Evolutionary conservation across 345 rosid genomes (phyloP).

Genomic region (Euclidium syriacum): DNA sequence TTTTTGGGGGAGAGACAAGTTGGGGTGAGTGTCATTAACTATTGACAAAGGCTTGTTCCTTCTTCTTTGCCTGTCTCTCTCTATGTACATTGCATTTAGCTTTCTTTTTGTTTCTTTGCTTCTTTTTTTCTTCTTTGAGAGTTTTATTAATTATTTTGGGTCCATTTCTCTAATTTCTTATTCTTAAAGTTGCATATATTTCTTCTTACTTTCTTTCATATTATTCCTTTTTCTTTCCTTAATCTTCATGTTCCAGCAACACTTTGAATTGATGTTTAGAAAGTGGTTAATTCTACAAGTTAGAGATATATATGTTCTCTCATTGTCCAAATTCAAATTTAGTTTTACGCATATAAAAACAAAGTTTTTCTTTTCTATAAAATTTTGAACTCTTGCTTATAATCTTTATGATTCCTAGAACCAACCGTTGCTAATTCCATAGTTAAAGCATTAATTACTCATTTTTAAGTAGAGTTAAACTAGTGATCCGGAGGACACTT

Average conservation of each 20-base stretch:
- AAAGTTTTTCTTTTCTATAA: too few species aligned
- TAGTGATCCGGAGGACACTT: too few species aligned
- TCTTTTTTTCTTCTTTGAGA: conserved; percentile 12
- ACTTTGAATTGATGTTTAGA: not conserved
- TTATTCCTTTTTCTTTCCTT: conserved; percentile 15
- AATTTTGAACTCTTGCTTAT: too few species aligned
- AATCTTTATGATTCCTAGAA: too few species aligned
- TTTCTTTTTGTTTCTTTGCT: conserved; percentile 3
- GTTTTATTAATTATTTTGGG: conserved; percentile 10
- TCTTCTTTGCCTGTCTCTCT: conserved; percentile 23
- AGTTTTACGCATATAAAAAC: not conserved
- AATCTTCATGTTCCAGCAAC: not conserved
- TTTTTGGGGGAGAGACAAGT: conserved; percentile 22
- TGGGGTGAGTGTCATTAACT: conserved; percentile 30
- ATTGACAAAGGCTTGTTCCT: conserved; percentile 29
- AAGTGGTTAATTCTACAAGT: not conserved
- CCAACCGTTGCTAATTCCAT: too few species aligned
- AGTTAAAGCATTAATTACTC: too few species aligned
- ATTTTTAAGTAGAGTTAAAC: too few species aligned
- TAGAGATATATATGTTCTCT: not conserved
- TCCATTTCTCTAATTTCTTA: conserved; percentile 8
- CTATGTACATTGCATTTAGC: conserved; percentile 20
- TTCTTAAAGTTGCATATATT: conserved; percentile 1
- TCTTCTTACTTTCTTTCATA: conserved; percentile 18
- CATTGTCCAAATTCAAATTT: not conserved